These are phyloP conservation scores for Striga hermonthica DNA, from an alignment of 305 asterid genomes.

Conservation along the genomic window DNA sequence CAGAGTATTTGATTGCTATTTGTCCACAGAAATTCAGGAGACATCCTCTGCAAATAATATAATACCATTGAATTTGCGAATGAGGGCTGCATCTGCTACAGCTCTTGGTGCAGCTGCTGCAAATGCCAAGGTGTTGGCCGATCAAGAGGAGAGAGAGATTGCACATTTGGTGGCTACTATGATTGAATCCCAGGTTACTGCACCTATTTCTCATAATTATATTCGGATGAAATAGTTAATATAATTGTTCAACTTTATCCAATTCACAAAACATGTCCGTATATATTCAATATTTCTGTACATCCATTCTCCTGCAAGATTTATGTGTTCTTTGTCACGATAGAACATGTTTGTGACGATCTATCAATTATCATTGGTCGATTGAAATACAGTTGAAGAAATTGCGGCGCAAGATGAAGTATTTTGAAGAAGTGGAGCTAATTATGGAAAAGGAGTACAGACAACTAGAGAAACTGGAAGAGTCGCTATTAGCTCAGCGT, in stretches of 20 bases:
- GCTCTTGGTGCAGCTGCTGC: slow-evolving; percentile 93
- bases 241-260: neutral
- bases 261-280: neutral
- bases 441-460: slow-evolving; percentile 66
- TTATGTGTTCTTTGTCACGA: neutral
- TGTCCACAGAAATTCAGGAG: slow-evolving; percentile 41
- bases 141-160: slow-evolving; percentile 88
- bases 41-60: slow-evolving; percentile 43
- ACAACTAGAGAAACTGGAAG: slow-evolving; percentile 62
- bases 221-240: neutral
- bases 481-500: slow-evolving; percentile 52
- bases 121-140: slow-evolving; percentile 83
- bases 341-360: slow-evolving; percentile 7
- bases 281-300: neutral
- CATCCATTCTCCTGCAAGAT: neutral
- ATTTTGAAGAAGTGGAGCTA: slow-evolving; percentile 55
- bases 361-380: slow-evolving; percentile 5
- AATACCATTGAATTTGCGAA: slow-evolving; percentile 67
- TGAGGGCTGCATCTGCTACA: slow-evolving; percentile 82
- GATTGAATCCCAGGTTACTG: slow-evolving; percentile 71
- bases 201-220: slow-evolving; percentile 6
- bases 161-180: slow-evolving; percentile 60
- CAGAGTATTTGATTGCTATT: slow-evolving; percentile 20
- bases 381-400: slow-evolving; percentile 53
- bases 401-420: slow-evolving; percentile 58